Conservation (phyloP, 2,329 filamentous ascomycete species). For the Paecilomyces dactylethromorphus region DNA sequence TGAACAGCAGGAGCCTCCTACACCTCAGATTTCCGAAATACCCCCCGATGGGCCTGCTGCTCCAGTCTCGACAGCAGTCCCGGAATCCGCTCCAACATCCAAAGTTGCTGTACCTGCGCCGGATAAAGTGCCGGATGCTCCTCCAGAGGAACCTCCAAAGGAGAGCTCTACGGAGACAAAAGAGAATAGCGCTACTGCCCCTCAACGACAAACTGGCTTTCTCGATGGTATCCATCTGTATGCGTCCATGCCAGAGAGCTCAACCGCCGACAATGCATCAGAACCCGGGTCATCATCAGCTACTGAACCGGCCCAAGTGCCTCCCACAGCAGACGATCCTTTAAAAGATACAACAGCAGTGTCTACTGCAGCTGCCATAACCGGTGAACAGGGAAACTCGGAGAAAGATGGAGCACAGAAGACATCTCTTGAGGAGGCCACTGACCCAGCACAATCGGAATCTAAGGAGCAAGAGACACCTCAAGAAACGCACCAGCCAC, state of each 20-base stretch:
- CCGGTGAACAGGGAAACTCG: neutral
- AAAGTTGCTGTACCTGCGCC: slow-evolving; percentile 4
- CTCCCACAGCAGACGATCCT: neutral
- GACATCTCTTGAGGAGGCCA: neutral
- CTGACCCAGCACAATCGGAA: neutral
- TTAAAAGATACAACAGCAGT: neutral
- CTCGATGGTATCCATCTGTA: slow-evolving; percentile 18
- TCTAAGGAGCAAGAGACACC: neutral
- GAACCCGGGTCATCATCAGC: neutral
- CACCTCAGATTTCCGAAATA: slow-evolving; percentile 3
- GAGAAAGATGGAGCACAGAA: neutral
- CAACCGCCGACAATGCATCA: neutral
- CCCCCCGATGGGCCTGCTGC: neutral
- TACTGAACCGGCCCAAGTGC: neutral
- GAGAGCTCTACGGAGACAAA: neutral
- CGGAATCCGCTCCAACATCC: neutral
- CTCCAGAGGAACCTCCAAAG: slow-evolving; percentile 3
- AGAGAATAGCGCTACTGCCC: neutral
- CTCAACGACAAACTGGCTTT: slow-evolving; percentile 6
- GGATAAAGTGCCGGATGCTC: slow-evolving; percentile 3
- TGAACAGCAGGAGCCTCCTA: slow-evolving; percentile 1
- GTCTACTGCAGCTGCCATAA: neutral
- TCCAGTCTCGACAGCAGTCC: slow-evolving; percentile 5
- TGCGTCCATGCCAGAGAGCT: slow-evolving; percentile 13
- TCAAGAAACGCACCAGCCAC: neutral